Evolutionary conservation across 2,329 filamentous ascomycete species (phyloP), one percentile per base, ranked within the genome.

Genomic region (Stagonosporopsis cucurbitacearum): DNA sequence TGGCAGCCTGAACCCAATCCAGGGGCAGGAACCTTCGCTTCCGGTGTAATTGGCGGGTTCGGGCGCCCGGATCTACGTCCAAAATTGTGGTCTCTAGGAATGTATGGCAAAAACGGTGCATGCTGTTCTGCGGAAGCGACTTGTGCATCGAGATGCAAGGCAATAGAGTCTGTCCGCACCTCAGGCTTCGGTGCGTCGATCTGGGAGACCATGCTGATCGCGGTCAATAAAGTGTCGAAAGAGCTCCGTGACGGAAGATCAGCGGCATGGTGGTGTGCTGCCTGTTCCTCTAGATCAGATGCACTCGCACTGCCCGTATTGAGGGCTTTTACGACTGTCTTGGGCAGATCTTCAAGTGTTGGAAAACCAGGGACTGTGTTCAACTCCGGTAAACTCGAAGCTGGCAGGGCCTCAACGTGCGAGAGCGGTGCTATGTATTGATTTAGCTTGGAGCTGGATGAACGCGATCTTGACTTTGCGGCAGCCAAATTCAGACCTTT

Each of bases 151-250:
- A 70, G 54, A 25, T 65, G 54, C 43, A 57, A 57, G 9, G 66
- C 62, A 1, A 69, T 57, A 1, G 67, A 70, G 17, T 67, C 63
- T 33, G 64, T 66, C 15, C 62, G 64, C 15, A 54, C 57, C 41
- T 69, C 59, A 15, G 65, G 63, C 41, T 48, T 62, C n/a, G 66
- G 68, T 35, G 63, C 60, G 28, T 70, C 69, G 7, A 71, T 64
- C 8, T 61, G 58, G 19, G 66, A 60, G 1, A 63, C 62, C n/a
- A 61, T 42, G 25, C 67, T 68, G 49, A 65, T 65, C n/a, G 66
- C 70, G 35, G 62, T 65, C 47, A 71, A 52, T 4, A 71, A 42
- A 13, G 41, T 59, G 15, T 68, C 64, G 15, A 71, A 59, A 43
- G 52, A 57, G 30, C 53, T 54, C 25, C 50, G 58, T 19, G 41